Evolutionary conservation across 2,329 filamentous ascomycete species (phyloP).

Genomic region (Lecanicillium sp.): DNA sequence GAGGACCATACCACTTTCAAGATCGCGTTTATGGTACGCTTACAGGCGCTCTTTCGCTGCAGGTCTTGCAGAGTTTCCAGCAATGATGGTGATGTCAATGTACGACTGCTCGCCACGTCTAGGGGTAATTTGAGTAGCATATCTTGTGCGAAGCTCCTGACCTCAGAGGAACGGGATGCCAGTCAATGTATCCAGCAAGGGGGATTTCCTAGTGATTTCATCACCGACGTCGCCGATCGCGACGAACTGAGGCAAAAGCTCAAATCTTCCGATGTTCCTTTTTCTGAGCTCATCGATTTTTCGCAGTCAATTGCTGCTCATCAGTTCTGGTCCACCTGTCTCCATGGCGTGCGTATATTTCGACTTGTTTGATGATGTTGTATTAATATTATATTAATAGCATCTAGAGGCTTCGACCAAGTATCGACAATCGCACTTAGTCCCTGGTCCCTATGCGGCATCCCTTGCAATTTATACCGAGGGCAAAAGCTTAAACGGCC

Average conservation of each 20-base stretch:
- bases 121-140: constrained; percentile 19
- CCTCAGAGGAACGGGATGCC: constrained; percentile 22
- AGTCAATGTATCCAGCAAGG: constrained; percentile 22
- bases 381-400: no score
- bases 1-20: constrained; percentile 27
- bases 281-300: constrained; percentile 21
- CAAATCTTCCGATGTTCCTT: constrained; percentile 15
- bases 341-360: no score
- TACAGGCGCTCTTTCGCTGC: constrained; percentile 10
- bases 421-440: no score
- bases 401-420: no score
- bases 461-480: no score
- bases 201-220: constrained; percentile 24
- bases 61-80: constrained; percentile 14
- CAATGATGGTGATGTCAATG: constrained; percentile 34
- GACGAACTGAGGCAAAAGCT: constrained; percentile 19
- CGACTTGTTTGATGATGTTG: no score
- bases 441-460: no score
- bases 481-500: no score
- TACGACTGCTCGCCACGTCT: constrained; percentile 25
- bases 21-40: constrained; percentile 16
- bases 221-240: constrained; percentile 24
- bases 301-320: constrained; percentile 7
- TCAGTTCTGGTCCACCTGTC: no score
- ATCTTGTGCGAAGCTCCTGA: constrained; percentile 21